Evolutionary conservation across 495 filamentous ascomycete genomes (phyloP).

Genomic region (Aspergillus conjunctus): DNA sequence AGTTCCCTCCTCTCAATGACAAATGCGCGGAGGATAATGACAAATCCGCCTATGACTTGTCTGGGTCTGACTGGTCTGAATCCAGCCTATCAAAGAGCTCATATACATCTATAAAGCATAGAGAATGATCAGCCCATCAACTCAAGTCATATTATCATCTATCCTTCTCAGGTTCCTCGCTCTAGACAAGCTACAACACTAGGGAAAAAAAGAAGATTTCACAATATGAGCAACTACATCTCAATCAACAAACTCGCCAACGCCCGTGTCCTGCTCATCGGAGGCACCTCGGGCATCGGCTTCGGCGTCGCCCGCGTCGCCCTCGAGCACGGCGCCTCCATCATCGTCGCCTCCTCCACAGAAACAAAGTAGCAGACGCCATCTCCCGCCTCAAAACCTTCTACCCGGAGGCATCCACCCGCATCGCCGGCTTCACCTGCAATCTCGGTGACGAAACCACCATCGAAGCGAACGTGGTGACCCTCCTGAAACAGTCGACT

Average conservation of each 20-base stretch:
- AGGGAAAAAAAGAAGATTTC: neutral
- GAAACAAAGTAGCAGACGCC: constrained; percentile 40
- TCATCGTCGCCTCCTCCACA: constrained; percentile 58
- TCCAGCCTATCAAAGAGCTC: no score
- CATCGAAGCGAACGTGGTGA: constrained; percentile 48
- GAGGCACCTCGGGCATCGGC: constrained; percentile 59
- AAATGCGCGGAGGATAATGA: no score
- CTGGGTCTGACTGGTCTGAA: no score
- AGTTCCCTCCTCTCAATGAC: no score
- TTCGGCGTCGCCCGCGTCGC: constrained; percentile 54
- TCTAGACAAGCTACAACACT: neutral
- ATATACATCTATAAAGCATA: no score
- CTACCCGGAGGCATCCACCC: constrained; percentile 38
- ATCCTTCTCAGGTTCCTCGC: neutral
- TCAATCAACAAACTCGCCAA: constrained; percentile 31
- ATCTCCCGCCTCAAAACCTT: constrained; percentile 37
- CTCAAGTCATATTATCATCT: no score
- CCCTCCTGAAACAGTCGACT: constrained; percentile 44
- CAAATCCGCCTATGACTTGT: no score
- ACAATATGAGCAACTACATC: constrained; percentile 2
- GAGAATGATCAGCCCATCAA: no score
- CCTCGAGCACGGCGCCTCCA: constrained; percentile 50
- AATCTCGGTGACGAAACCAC: constrained; percentile 49
- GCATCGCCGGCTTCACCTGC: constrained; percentile 47
- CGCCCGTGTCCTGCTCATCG: constrained; percentile 53